Conservation (phyloP, 1,139 yeast species). For the Candida labiduridarum region DNA sequence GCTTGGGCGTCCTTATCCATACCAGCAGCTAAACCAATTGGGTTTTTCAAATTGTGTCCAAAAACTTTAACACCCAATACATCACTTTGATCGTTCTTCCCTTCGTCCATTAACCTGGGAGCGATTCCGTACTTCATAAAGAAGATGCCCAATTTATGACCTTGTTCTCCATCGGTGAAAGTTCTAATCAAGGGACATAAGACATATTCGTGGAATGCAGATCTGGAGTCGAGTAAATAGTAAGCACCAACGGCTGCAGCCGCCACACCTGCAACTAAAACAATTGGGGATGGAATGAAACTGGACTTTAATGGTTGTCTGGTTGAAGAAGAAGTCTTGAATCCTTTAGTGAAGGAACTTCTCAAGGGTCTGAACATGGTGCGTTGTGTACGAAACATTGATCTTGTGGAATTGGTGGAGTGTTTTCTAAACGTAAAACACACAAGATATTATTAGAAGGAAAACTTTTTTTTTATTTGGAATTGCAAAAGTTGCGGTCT, state of each 20-base stretch:
- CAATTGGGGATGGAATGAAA: slow-evolving; percentile 31
- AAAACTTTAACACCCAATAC: slow-evolving; percentile 62
- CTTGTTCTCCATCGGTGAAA: slow-evolving; percentile 79
- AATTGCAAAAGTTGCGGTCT: background rate
- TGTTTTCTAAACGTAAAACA: background rate
- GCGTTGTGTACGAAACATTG: background rate
- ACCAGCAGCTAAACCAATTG: slow-evolving; percentile 95
- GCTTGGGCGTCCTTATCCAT: slow-evolving; percentile 94
- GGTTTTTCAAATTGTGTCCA: slow-evolving; percentile 65
- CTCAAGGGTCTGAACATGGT: no score
- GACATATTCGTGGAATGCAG: slow-evolving; percentile 80
- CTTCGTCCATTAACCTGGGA: slow-evolving; percentile 61
- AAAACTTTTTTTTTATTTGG: background rate
- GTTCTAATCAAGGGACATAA: slow-evolving; percentile 74
- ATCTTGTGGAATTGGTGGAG: background rate
- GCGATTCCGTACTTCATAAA: slow-evolving; percentile 69
- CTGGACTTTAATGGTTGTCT: slow-evolving; percentile 20
- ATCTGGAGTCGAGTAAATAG: slow-evolving; percentile 72
- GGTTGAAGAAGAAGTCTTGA: background rate
- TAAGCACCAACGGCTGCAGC: slow-evolving; percentile 31
- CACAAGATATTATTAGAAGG: background rate
- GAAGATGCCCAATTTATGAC: slow-evolving; percentile 76
- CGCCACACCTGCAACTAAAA: slow-evolving; percentile 25
- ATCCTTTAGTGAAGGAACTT: background rate
- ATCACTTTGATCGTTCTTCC: slow-evolving; percentile 46